Conservation (phyloP, 1,139 yeast genomes). For the Suhomyces choctaworum region DNA sequence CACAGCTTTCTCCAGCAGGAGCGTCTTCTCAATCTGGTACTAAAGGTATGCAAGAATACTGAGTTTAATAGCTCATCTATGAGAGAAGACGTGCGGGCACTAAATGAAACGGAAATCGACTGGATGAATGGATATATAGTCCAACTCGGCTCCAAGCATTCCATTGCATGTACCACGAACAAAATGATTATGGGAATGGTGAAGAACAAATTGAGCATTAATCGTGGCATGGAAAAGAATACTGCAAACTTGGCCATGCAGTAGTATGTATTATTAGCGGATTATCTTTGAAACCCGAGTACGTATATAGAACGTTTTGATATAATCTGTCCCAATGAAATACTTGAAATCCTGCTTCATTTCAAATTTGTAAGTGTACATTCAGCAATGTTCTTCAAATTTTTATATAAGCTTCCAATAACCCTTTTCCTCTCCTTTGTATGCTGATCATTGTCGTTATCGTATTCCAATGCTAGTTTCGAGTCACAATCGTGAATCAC, state of each 20-base stretch:
- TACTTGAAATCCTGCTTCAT: too few species aligned
- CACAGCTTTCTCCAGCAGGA: constrained; percentile 39
- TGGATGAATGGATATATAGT: constrained; percentile 76
- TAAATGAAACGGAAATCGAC: constrained; percentile 71
- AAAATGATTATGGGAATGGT: constrained; percentile 49
- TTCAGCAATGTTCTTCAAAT: constrained; percentile 26
- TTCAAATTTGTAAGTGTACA: neutral
- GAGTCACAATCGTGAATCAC: constrained; percentile 25
- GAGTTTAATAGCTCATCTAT: constrained; percentile 75
- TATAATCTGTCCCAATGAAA: too few species aligned
- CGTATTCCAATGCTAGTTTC: constrained; percentile 19
- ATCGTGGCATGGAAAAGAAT: constrained; percentile 30
- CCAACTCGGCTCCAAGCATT: constrained; percentile 47
- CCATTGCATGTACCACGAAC: constrained; percentile 48
- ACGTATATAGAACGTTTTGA: too few species aligned
- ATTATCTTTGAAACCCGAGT: neutral
- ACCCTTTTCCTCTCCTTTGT: constrained; percentile 19
- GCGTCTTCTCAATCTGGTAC: constrained; percentile 48
- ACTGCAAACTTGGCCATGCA: constrained; percentile 15
- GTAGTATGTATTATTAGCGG: constrained; percentile 1
- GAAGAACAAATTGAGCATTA: constrained; percentile 40
- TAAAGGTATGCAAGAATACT: constrained; percentile 46
- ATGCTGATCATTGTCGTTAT: constrained; percentile 17
- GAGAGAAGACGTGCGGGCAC: constrained; percentile 73
- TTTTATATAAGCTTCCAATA: constrained; percentile 27